Conservation (phyloP, 2,329 filamentous ascomycete species). For the Epichloe gansuensis region DNA sequence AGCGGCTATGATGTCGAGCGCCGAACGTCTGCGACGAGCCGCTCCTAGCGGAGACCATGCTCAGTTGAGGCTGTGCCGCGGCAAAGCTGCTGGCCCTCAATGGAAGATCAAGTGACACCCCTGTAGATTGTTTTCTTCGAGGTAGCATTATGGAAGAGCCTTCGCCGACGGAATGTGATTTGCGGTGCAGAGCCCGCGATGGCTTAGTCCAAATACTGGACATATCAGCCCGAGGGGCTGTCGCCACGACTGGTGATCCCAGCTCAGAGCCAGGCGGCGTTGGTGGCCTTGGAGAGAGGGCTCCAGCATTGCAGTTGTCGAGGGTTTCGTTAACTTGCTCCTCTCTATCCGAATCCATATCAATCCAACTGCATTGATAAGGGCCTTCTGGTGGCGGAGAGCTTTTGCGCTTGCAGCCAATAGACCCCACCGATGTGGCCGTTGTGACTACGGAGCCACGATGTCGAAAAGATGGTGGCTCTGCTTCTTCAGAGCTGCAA, state of each 20-base stretch:
- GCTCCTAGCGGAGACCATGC: neutral
- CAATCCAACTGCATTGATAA: constrained; percentile 24
- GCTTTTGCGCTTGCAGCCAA: constrained; percentile 13
- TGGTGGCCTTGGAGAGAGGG: constrained; percentile 19
- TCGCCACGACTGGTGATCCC: neutral
- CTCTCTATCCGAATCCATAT: constrained; percentile 23
- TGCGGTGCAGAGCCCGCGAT: constrained; percentile 9
- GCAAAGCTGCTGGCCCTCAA: neutral
- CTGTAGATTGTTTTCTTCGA: constrained; percentile 7
- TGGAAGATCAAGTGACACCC: constrained; percentile 12
- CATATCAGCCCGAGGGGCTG: neutral
- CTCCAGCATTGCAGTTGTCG: constrained; percentile 3
- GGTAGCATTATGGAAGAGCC: neutral
- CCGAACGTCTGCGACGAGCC: neutral
- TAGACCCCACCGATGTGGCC: constrained; percentile 23
- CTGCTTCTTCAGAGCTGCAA: constrained; percentile 19
- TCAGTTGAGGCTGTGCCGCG: neutral
- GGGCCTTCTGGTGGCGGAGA: constrained; percentile 10
- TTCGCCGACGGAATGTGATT: constrained; percentile 14
- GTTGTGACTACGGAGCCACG: constrained; percentile 24
- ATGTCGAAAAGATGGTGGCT: constrained; percentile 19
- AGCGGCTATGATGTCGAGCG: neutral
- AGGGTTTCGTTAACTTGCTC: constrained; percentile 8
- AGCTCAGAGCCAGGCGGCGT: constrained; percentile 14
- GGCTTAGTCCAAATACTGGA: neutral